Base-by-base conservation (phyloP, 1,284 basidiomycete genomes). In the Inonotus hispidus region DNA sequence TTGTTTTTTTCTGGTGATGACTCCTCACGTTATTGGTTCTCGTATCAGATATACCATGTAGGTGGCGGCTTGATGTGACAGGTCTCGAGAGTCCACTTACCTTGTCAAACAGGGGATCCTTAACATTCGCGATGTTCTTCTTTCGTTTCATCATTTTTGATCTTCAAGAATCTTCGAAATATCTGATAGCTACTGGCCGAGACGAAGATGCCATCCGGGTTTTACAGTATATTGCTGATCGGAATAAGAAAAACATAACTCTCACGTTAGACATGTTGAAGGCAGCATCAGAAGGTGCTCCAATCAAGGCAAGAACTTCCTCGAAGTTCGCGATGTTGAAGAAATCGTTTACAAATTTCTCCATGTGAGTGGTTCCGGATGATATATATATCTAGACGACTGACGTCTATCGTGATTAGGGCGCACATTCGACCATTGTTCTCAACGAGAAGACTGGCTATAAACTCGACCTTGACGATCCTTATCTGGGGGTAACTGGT, bases 141-240 rank as follows among this genome's bases (percentile, higher is more conserved):
- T 60, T 72, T 61, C 79, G 79, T 27, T 80, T 75, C 65, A 62
- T 76, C 58, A 67, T 80, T 11, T 81, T 81, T 61, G 72, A 79
- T 54, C 73, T 87, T 21, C 78, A 81, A 61, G 85, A 87, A 68
- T 83, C 82, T 10, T 79, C 85, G 29, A 87, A 87, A 68, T 87
- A 78, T 68, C 73, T 85, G 25, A 71, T 82, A 43, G 80, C 77
- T 0, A 78, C 82, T 66, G 81, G 81, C 11, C 75, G 79, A 39
- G 84, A 86, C 66, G 73, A 76, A 62, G 82, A 84, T 55, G 84
- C 83, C 14, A 70, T 86, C 27, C 69, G 73, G 58, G 81, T 82
- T 65, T 72, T 84, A 13, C 66, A 75, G 57, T 75, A 78, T 50
- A 74, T 87, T 56, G 85, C 83, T 6, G 71, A 71, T 57, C 75